A percentile compares a stretch with the other conserved stretches of the same genome.
These are phyloP conservation scores for Suillus plorans DNA, from an alignment of 768 basidiomycete species.

Conservation along the genomic window DNA sequence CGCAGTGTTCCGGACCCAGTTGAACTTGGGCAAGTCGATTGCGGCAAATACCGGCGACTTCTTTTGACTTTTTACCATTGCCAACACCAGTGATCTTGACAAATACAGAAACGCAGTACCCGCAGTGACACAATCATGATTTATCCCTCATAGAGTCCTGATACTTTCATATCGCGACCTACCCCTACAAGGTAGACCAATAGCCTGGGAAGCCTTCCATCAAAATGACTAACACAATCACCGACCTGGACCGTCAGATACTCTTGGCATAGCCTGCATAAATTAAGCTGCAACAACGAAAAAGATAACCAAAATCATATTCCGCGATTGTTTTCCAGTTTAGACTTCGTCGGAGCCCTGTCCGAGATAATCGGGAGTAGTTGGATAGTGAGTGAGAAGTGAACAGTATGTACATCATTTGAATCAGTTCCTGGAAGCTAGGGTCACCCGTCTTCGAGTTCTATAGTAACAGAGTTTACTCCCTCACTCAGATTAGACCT, in stretches of 20 bases:
- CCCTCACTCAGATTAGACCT: constrained; percentile 5
- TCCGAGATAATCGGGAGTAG: constrained; percentile 15
- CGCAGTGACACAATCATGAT: neutral
- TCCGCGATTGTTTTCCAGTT: constrained; percentile 3
- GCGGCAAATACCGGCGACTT: no score
- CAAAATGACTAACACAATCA: neutral
- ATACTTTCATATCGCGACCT: neutral
- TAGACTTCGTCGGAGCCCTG: neutral
- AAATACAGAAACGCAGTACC: neutral
- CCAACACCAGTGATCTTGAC: neutral
- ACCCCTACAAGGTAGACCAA: neutral
- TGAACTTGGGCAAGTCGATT: no score
- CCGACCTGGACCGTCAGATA: neutral
- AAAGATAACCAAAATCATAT: neutral
- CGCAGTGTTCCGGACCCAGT: no score
- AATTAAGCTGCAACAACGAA: neutral
- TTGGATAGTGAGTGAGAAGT: constrained; percentile 16
- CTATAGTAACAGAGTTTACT: constrained; percentile 5
- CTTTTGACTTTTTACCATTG: neutral
- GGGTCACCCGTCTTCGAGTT: neutral
- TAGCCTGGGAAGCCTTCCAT: neutral
- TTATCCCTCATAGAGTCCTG: neutral
- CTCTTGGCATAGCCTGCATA: neutral
- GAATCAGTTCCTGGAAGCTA: constrained; percentile 12
- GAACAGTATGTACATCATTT: neutral